Percentiles rank a stretch among this genome's conserved stretches.
Evolutionary conservation across 2,329 filamentous ascomycete species (phyloP).

Genomic region (Claviceps maximensis): DNA sequence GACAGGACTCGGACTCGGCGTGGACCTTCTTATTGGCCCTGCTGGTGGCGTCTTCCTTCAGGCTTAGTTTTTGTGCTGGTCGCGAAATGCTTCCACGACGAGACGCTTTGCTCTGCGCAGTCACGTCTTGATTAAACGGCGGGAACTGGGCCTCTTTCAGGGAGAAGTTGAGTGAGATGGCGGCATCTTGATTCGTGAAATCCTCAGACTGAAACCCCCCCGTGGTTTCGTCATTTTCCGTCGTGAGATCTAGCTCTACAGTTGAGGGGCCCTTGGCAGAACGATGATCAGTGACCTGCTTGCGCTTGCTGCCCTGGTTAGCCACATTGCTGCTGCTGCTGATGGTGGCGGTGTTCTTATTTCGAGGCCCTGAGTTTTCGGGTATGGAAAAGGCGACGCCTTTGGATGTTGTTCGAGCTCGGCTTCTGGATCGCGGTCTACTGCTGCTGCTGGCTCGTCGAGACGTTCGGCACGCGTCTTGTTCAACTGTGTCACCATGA

Average conservation of each 20-base stretch:
- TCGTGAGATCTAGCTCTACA: slow-evolving; percentile 14
- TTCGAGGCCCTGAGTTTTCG: slow-evolving; percentile 17
- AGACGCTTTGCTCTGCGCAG: slow-evolving; percentile 14
- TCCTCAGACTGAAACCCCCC: slow-evolving; percentile 21
- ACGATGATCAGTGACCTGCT: slow-evolving; percentile 7
- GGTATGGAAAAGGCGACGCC: slow-evolving; percentile 29
- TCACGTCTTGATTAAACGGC: slow-evolving; percentile 7
- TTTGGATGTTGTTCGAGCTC: slow-evolving; percentile 11
- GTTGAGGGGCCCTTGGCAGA: slow-evolving; percentile 5
- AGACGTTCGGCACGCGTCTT: slow-evolving; percentile 15
- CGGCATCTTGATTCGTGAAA: slow-evolving; percentile 20
- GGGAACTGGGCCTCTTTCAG: slow-evolving; percentile 9
- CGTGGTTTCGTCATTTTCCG: slow-evolving; percentile 23
- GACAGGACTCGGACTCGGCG: slow-evolving; percentile 21
- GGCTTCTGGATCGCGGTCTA: slow-evolving; percentile 16
- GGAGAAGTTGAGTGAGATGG: slow-evolving; percentile 19
- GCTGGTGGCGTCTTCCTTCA: slow-evolving; percentile 12
- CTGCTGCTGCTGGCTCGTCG: slow-evolving; percentile 16
- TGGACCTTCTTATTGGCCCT: slow-evolving; percentile 14
- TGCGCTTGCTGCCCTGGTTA: slow-evolving; percentile 30
- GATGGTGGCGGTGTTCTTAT: slow-evolving; percentile 8
- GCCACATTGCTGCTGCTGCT: slow-evolving; percentile 18
- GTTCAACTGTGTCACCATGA: slow-evolving; percentile 19
- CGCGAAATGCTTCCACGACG: slow-evolving; percentile 14
- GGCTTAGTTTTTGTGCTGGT: slow-evolving; percentile 13